Evolutionary conservation across 1,284 basidiomycete species (phyloP).

Genomic region (Athelia sp.): DNA sequence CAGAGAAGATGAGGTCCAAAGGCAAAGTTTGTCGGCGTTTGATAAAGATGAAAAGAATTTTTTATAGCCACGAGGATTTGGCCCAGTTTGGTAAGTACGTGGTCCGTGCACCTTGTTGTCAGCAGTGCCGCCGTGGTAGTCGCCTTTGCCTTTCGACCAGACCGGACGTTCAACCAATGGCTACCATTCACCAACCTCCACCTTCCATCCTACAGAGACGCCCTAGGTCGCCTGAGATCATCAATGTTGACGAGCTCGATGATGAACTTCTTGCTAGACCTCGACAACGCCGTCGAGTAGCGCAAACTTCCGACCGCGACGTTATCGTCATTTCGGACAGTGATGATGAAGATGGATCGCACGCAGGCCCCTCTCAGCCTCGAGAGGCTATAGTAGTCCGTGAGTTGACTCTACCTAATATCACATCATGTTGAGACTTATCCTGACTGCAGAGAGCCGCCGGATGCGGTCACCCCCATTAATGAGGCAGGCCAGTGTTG

Average conservation of each 20-base stretch:
- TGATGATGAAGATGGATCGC: constrained; percentile 33
- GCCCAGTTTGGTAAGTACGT: not conserved
- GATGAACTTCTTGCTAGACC: constrained; percentile 21
- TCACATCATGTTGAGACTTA: not conserved
- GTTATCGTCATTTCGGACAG: constrained; percentile 35
- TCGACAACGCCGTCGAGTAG: constrained; percentile 20
- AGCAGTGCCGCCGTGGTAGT: not conserved
- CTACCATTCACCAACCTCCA: constrained; percentile 9
- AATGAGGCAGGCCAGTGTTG: constrained; percentile 20
- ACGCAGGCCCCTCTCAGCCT: constrained; percentile 14
- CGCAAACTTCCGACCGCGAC: constrained; percentile 13
- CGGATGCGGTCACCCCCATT: constrained; percentile 41
- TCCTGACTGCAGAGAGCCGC: constrained; percentile 9
- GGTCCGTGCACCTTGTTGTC: not conserved
- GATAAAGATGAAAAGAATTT: not conserved
- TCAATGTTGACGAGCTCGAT: constrained; percentile 34
- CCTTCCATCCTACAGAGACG: constrained; percentile 8
- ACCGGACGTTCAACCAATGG: not conserved
- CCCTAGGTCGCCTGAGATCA: constrained; percentile 23
- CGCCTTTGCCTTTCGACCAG: not conserved
- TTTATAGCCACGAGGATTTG: not conserved
- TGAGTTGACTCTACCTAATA: not conserved
- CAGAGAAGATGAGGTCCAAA: not conserved
- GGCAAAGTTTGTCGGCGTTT: no score
- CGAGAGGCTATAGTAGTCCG: constrained; percentile 15